phyloP scores from a whole-genome alignment of 305 asterid genomes.

The Fraxinus angustifolia region DNA sequence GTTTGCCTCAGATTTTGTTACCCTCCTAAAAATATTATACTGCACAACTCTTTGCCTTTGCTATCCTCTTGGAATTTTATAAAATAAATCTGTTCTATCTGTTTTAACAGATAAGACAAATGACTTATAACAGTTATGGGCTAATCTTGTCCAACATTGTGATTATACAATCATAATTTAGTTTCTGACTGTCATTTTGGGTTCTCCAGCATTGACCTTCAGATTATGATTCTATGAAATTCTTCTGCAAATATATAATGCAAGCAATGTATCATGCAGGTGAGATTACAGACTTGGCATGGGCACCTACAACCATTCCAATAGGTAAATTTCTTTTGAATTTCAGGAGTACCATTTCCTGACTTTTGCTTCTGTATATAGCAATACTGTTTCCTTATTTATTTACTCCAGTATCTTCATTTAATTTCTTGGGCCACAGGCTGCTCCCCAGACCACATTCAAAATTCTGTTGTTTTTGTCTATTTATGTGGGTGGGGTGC shows the following conservation, averaged over 20 bases:
- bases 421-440: not conserved
- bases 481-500: not conserved
- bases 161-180: not conserved
- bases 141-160: not conserved
- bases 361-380: not conserved
- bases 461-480: not conserved
- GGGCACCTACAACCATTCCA: slow-evolving; percentile 71
- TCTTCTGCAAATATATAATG: slow-evolving; percentile 21
- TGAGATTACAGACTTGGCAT: slow-evolving; percentile 72
- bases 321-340: slow-evolving; percentile 40
- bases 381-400: not conserved
- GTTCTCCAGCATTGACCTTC: not conserved
- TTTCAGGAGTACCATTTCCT: not conserved
- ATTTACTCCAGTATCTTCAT: not conserved
- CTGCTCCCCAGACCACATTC: not conserved
- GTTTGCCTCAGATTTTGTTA: not conserved
- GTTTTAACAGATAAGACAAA: not conserved
- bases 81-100: not conserved
- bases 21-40: not conserved
- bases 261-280: slow-evolving; percentile 47
- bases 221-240: not conserved
- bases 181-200: not conserved
- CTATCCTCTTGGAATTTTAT: not conserved
- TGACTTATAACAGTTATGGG: not conserved
- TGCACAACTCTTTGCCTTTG: not conserved